These are phyloP conservation scores for Calonectria hongkongensis DNA, from an alignment of 2,329 filamentous ascomycete genomes.

Conservation along the genomic window DNA sequence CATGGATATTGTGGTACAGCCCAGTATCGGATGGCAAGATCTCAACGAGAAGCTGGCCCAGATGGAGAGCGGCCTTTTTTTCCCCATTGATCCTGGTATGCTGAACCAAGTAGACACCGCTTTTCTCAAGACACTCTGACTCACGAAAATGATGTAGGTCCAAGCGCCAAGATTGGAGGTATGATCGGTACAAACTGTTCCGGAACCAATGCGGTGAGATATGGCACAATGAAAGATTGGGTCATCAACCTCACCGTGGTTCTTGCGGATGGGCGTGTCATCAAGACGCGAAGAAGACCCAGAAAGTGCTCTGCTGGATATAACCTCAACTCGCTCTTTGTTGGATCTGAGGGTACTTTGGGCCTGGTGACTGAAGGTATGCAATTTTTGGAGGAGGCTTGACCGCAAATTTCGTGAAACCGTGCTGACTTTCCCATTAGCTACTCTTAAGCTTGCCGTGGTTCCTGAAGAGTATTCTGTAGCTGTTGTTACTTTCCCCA, in stretches of 20 bases:
- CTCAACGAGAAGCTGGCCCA: constrained; percentile 83
- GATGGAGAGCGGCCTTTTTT: constrained; percentile 86
- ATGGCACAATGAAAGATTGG: constrained; percentile 93
- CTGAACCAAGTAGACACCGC: constrained; percentile 20
- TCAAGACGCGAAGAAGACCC: constrained; percentile 86
- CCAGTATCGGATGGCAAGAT: constrained; percentile 93
- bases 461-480: constrained; percentile 86
- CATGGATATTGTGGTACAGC: constrained; percentile 95
- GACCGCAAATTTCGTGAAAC: background rate
- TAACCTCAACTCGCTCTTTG: constrained; percentile 86
- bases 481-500: constrained; percentile 86
- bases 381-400: constrained; percentile 12
- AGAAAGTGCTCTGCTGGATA: constrained; percentile 89
- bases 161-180: constrained; percentile 84
- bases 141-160: constrained; percentile 61
- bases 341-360: constrained; percentile 88
- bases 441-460: constrained; percentile 86
- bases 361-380: constrained; percentile 85
- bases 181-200: constrained; percentile 89
- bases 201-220: constrained; percentile 86
- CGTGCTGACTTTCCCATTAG: constrained; percentile 56
- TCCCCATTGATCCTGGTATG: constrained; percentile 88
- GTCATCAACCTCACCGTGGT: constrained; percentile 89
- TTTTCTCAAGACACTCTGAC: background rate
- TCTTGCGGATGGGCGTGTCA: constrained; percentile 84